A percentile compares a stretch with the other conserved stretches of the same genome.
Conservation (phyloP, 306 rosid genomes). For the Fragaria nilgerrensis region DNA sequence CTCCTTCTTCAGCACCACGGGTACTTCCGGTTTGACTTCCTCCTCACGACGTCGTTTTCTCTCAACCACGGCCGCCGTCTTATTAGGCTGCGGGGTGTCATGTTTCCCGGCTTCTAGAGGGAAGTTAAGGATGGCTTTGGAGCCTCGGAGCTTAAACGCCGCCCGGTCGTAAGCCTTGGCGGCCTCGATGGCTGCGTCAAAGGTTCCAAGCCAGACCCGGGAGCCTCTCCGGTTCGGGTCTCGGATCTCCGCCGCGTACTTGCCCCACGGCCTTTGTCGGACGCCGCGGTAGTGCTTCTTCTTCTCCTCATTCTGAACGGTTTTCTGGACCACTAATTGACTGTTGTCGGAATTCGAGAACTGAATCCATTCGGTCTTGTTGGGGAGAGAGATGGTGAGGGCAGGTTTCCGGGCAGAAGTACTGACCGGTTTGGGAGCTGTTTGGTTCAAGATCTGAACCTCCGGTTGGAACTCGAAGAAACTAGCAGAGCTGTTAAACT, state of each 20-base stretch:
- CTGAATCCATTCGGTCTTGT: conserved; percentile 61
- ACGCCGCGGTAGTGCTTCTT: conserved; percentile 62
- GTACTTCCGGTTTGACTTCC: conserved; percentile 15
- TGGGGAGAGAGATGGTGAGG: conserved; percentile 56
- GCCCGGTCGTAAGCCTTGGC: conserved; percentile 84
- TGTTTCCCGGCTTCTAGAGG: conserved; percentile 53
- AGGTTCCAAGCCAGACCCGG: conserved; percentile 82
- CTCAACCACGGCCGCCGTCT: conserved; percentile 1
- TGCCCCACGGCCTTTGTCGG: conserved; percentile 84
- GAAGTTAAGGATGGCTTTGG: conserved; percentile 80
- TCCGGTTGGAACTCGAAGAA: conserved; percentile 19
- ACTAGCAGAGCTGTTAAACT: not conserved
- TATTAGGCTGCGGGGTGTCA: not conserved
- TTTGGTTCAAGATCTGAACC: conserved; percentile 8
- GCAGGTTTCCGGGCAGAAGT: conserved; percentile 42
- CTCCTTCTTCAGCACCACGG: conserved; percentile 48
- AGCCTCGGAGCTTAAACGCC: conserved; percentile 74
- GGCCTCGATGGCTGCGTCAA: conserved; percentile 75
- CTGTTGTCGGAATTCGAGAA: conserved; percentile 30
- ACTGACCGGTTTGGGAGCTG: not conserved
- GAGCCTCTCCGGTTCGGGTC: conserved; percentile 79
- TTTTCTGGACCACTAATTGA: not conserved
- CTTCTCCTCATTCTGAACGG: conserved; percentile 8
- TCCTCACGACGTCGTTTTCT: conserved; percentile 48
- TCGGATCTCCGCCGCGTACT: conserved; percentile 83